A percentile compares a stretch with the other conserved stretches of the same genome.
Conservation (phyloP, 345 rosid species). For the Brassica napus region DNA sequence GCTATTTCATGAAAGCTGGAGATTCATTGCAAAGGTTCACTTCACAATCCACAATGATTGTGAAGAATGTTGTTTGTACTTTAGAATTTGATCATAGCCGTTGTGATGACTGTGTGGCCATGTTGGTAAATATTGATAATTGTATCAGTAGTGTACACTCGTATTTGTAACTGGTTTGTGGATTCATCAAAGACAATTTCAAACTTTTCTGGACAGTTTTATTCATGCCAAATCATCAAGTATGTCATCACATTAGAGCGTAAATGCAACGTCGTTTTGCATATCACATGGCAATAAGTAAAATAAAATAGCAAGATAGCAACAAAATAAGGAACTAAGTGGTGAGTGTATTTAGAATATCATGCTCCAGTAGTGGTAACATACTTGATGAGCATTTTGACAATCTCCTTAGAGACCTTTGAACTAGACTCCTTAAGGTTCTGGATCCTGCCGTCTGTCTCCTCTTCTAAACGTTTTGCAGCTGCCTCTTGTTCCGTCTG, state of each 20-base stretch:
- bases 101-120: constrained; percentile 34
- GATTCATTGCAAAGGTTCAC: constrained; percentile 10
- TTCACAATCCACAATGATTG: background rate
- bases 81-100: constrained; percentile 12
- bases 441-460: constrained; percentile 33
- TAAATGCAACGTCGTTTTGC: background rate
- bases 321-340: background rate
- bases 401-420: constrained; percentile 40
- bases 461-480: constrained; percentile 37
- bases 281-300: no score
- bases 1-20: constrained; percentile 24
- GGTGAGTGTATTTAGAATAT: constrained; percentile 37
- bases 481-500: constrained; percentile 37
- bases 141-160: constrained; percentile 19
- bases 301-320: background rate
- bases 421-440: constrained; percentile 31
- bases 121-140: constrained; percentile 29
- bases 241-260: background rate
- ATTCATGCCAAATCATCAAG: background rate
- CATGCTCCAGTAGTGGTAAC: constrained; percentile 40
- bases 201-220: constrained; percentile 11
- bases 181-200: constrained; percentile 10
- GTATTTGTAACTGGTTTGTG: constrained; percentile 9
- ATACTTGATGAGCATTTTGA: constrained; percentile 41
- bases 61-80: constrained; percentile 8